Conservation (phyloP, 352 stramenopile genomes). For the Plasmopara muralis region DNA sequence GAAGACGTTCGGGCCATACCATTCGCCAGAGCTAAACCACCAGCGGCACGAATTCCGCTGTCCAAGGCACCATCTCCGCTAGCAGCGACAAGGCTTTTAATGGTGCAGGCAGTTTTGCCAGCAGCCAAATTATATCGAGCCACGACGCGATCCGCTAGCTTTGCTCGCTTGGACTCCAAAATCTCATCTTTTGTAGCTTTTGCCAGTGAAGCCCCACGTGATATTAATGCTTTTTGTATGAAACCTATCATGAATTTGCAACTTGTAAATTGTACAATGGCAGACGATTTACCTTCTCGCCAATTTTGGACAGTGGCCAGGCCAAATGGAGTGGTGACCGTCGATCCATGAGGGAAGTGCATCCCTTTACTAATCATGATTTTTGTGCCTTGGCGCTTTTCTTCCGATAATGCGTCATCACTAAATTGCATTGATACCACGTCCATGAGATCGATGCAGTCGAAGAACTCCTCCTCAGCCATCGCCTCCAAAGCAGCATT, state of each 20-base stretch:
- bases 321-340: slow-evolving; percentile 61
- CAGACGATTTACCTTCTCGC: slow-evolving; percentile 16
- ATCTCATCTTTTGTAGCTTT: slow-evolving; percentile 28
- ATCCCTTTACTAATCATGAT: slow-evolving; percentile 5
- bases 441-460: slow-evolving; percentile 66
- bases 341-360: slow-evolving; percentile 47
- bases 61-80: slow-evolving; percentile 58
- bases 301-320: slow-evolving; percentile 50
- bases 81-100: slow-evolving; percentile 51
- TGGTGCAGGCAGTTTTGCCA: slow-evolving; percentile 19
- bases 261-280: background rate
- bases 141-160: slow-evolving; percentile 58
- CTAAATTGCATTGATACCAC: slow-evolving; percentile 45
- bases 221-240: slow-evolving; percentile 59
- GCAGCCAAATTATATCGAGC: slow-evolving; percentile 41
- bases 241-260: slow-evolving; percentile 28
- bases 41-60: slow-evolving; percentile 69
- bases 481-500: slow-evolving; percentile 48
- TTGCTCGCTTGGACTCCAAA: slow-evolving; percentile 50
- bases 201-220: slow-evolving; percentile 45
- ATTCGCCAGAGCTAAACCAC: slow-evolving; percentile 68
- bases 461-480: slow-evolving; percentile 82
- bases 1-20: slow-evolving; percentile 61
- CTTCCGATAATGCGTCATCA: slow-evolving; percentile 11
- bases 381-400: slow-evolving; percentile 9